Evolutionary conservation across 441 rosid species (phyloP).

Genomic region (Brassica hybrid): DNA sequence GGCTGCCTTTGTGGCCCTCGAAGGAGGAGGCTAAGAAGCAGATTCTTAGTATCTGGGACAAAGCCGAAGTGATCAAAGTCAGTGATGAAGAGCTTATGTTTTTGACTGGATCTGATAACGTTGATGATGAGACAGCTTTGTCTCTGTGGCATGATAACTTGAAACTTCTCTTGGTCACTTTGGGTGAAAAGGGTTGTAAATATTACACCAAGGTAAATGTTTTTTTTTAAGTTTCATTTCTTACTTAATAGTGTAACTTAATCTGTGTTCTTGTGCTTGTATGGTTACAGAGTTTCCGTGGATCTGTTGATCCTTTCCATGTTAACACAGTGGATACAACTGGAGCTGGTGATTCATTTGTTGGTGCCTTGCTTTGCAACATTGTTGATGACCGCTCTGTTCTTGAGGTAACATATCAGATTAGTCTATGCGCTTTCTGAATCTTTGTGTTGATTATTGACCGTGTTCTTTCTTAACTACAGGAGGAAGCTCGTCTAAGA

Average conservation of each 20-base stretch:
- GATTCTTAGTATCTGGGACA: conserved; percentile 90
- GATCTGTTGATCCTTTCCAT: conserved; percentile 77
- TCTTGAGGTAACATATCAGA: conserved; percentile 45
- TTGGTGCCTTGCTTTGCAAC: conserved; percentile 85
- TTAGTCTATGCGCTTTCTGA: neutral
- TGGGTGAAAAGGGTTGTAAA: conserved; percentile 89
- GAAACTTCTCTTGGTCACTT: conserved; percentile 84
- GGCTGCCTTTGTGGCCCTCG: conserved; percentile 93
- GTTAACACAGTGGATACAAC: conserved; percentile 90
- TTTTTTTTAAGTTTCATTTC: neutral
- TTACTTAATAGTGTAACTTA: neutral
- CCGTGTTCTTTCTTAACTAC: neutral
- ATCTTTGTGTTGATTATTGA: neutral
- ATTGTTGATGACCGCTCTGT: conserved; percentile 72
- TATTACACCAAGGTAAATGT: conserved; percentile 86
- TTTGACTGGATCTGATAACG: conserved; percentile 77
- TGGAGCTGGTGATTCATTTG: conserved; percentile 93
- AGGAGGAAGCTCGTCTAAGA: conserved; percentile 68
- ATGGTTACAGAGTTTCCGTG: conserved; percentile 67
- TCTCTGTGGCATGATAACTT: conserved; percentile 82
- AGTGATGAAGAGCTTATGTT: conserved; percentile 92
- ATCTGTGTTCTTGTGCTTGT: neutral
- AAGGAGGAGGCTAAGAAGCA: conserved; percentile 80
- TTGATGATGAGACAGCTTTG: conserved; percentile 76
- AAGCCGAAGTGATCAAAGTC: conserved; percentile 90